Conservation (phyloP, 2,329 filamentous ascomycete species). For the Stagonosporopsis chrysanthemi region DNA sequence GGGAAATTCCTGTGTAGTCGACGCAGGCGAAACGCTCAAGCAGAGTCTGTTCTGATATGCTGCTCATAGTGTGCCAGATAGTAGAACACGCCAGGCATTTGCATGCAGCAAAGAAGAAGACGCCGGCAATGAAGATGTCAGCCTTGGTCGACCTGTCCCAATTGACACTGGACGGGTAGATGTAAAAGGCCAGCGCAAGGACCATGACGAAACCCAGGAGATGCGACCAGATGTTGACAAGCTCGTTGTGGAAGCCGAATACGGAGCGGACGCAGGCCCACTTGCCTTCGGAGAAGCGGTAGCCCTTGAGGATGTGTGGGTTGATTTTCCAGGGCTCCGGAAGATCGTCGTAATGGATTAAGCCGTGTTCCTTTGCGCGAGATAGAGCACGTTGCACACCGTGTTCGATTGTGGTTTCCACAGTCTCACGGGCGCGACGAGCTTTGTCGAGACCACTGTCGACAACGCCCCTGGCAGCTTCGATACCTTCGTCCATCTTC, state of each 20-base stretch:
- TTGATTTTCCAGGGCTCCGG: constrained; percentile 94
- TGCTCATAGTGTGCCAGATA: constrained; percentile 99
- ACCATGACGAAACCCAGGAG: constrained; percentile 88
- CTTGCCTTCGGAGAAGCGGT: constrained; percentile 93
- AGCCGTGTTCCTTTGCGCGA: constrained; percentile 77
- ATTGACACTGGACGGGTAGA: constrained; percentile 87
- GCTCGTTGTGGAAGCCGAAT: constrained; percentile 87
- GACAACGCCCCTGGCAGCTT: constrained; percentile 76
- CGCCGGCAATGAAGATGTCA: constrained; percentile 87
- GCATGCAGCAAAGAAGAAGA: constrained; percentile 96
- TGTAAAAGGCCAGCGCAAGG: constrained; percentile 89
- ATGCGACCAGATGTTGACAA: constrained; percentile 98
- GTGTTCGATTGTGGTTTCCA: constrained; percentile 72
- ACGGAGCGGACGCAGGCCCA: constrained; percentile 85
- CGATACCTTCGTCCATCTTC: constrained; percentile 80
- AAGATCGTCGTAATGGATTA: constrained; percentile 88
- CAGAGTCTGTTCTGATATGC: constrained; percentile 85
- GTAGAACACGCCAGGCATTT: constrained; percentile 95
- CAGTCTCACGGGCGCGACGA: constrained; percentile 74
- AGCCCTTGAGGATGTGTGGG: constrained; percentile 88
- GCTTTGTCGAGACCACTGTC: constrained; percentile 84
- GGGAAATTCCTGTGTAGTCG: constrained; percentile 96
- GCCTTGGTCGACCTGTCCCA: constrained; percentile 86
- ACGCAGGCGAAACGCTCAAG: constrained; percentile 97
- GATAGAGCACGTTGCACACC: constrained; percentile 81